Base-by-base conservation (phyloP, 768 basidiomycete species). In the Royoungia palumana region DNA sequence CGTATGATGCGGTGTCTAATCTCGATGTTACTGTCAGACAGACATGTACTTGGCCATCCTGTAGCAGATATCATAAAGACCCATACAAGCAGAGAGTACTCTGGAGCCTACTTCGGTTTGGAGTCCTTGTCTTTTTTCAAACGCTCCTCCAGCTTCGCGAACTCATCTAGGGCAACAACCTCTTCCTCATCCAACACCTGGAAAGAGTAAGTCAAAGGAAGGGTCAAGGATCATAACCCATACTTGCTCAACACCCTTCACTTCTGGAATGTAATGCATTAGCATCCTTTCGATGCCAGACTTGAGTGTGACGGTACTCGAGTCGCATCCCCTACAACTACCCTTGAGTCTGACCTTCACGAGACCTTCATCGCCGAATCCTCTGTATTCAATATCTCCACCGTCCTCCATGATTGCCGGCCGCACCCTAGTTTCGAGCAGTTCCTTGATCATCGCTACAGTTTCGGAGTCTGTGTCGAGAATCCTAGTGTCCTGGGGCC, bases 351-450 rank as follows among this genome's bases (percentile, higher is more conserved):
- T 95, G 25, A 99, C 76, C 64, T 80, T 80, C 6, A 99, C 95
- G 25, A 89, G 61, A 3, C 88, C 89, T 19, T 81, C 82, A 55
- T 95, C 91, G 42, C 80, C 78, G 61, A 98, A 95, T 4, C 91
- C 94, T 30, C 86, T 80, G 66, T 89, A 99, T 70, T 98, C 95
- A 49, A 99, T 94, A 65, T 98, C 96, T 2, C 96, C 96, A 0
- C 96, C 96, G 48, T 99, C 95, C 67, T 98, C 96, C 89, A 94
- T 94, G 51, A 99, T 98, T 5, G 94, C 90, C 6, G 96, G 96
- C 46, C 96, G 74, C 16, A 99, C 93, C 13, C 96, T 74, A 3
- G 94, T 98, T 64, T 97, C 95, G 42, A 99, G 73, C 34, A 98
- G 66, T 65, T 99, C 96, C 67, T 99, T 99, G 59, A 99, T 94